Conservation (phyloP, 1,284 basidiomycete species). For the Ustilago bromivora region DNA sequence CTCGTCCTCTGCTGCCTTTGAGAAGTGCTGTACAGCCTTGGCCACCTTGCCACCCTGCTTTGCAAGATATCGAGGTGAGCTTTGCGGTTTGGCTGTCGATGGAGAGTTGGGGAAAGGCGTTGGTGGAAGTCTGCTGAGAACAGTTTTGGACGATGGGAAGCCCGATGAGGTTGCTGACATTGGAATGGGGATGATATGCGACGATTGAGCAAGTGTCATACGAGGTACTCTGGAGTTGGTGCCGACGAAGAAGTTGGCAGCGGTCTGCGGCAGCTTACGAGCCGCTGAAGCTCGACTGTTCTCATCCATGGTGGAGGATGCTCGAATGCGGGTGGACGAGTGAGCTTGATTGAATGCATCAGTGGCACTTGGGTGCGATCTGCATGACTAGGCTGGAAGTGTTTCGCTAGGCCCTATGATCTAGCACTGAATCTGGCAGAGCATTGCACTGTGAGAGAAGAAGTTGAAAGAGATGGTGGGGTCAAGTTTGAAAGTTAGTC, state of each 20-base stretch:
- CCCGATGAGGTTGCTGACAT: background rate
- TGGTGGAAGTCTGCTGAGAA: constrained; percentile 3
- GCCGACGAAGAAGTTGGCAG: constrained; percentile 51
- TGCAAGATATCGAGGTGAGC: background rate
- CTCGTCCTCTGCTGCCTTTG: background rate
- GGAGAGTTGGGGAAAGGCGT: constrained; percentile 20
- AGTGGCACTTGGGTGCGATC: background rate
- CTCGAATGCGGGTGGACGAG: background rate
- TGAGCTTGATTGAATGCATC: constrained; percentile 1
- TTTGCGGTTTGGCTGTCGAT: background rate
- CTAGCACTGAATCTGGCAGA: background rate
- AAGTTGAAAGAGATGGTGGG: background rate
- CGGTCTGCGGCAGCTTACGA: constrained; percentile 48
- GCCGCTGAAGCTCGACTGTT: constrained; percentile 22
- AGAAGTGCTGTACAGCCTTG: constrained; percentile 26
- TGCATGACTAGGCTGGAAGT: constrained; percentile 1
- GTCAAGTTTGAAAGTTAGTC: background rate
- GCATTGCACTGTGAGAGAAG: background rate
- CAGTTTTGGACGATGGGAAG: constrained; percentile 7
- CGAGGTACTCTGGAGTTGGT: constrained; percentile 47
- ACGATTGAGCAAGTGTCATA: constrained; percentile 37
- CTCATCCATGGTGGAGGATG: constrained; percentile 20
- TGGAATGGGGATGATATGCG: constrained; percentile 34
- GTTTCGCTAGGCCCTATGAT: background rate
- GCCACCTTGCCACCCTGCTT: constrained; percentile 22